These are phyloP conservation scores for Mortierella sp. DNA, from an alignment of 371 early-diverging fungal species.

Conservation along the genomic window DNA sequence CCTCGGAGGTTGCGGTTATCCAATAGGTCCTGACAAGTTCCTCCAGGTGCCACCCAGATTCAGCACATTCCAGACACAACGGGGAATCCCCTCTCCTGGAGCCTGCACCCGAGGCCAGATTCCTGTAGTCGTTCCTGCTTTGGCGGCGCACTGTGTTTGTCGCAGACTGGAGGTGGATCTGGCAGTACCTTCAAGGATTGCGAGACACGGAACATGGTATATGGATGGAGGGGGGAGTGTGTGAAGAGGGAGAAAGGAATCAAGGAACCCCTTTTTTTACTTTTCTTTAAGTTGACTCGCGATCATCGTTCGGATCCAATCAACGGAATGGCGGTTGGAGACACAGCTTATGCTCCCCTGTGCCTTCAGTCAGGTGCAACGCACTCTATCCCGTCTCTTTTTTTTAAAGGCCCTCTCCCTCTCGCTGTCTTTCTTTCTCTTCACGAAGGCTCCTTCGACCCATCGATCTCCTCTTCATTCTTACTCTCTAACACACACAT, in stretches of 20 bases:
- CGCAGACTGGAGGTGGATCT: not conserved
- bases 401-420: not conserved
- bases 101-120: not conserved
- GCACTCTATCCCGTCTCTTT: not conserved
- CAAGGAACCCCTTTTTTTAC: not conserved
- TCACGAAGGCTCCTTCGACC: not conserved
- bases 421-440: not conserved
- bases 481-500: not conserved
- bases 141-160: not conserved
- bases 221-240: slow-evolving; percentile 15
- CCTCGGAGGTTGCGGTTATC: not conserved
- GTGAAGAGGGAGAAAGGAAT: not conserved
- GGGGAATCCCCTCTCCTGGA: not conserved
- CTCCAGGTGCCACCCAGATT: not conserved
- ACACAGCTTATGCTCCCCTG: not conserved
- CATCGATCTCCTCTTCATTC: not conserved
- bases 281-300: no score
- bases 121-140: not conserved
- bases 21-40: not conserved
- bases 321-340: slow-evolving; percentile 2
- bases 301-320: slow-evolving; percentile 3
- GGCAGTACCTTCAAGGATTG: slow-evolving; percentile 33
- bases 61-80: not conserved
- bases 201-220: slow-evolving; percentile 35
- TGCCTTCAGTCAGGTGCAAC: not conserved